These are phyloP conservation scores for Linnemannia schmuckeri DNA, from an alignment of 192 early-diverging fungal genomes.

Conservation along the genomic window DNA sequence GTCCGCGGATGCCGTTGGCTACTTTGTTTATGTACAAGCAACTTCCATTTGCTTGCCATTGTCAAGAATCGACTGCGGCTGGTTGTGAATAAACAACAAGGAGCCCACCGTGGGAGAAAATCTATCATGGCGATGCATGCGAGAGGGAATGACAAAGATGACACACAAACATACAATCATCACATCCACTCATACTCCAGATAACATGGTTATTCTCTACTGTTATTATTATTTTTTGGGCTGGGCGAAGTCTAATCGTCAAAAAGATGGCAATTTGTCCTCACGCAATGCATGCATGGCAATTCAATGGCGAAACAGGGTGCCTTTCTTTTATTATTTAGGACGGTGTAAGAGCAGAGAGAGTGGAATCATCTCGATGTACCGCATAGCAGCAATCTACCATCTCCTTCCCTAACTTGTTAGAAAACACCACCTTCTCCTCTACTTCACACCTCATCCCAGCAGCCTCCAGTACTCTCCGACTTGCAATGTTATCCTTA, in stretches of 20 bases:
- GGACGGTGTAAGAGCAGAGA: neutral
- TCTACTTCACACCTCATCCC: constrained; percentile 23
- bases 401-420: neutral
- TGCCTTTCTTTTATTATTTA: neutral
- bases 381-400: neutral
- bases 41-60: neutral
- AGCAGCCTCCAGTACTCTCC: neutral
- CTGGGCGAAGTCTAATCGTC: neutral
- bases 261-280: neutral
- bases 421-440: neutral
- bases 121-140: neutral
- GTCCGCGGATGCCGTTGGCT: too few species aligned
- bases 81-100: neutral
- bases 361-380: neutral
- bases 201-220: too few species aligned
- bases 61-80: neutral
- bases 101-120: neutral
- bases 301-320: too few species aligned
- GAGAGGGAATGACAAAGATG: neutral
- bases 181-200: too few species aligned
- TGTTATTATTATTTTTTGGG: neutral
- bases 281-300: neutral
- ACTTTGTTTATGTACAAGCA: too few species aligned
- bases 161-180: neutral
- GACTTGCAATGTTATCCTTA: constrained; percentile 10